Conservation (phyloP, 306 rosid genomes). For the Begonia loranthoides region DNA sequence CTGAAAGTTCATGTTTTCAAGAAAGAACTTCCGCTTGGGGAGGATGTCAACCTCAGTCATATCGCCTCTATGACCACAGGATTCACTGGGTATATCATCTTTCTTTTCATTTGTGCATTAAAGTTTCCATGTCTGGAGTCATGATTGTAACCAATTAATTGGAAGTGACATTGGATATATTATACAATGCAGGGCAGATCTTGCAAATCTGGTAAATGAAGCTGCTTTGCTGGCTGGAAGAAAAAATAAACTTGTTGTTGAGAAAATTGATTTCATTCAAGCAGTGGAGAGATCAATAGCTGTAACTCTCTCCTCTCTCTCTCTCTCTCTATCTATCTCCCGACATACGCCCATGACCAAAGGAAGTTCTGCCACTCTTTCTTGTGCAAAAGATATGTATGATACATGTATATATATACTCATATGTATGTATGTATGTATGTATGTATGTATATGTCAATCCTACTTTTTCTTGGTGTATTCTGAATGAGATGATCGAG, state of each 20-base stretch:
- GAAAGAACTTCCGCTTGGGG: slow-evolving; percentile 86
- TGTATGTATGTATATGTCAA: too few relatives aligned
- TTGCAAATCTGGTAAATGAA: slow-evolving; percentile 93
- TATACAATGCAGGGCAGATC: slow-evolving; percentile 65
- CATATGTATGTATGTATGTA: too few relatives aligned
- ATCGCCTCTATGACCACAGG: slow-evolving; percentile 98
- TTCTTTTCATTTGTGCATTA: slow-evolving; percentile 8
- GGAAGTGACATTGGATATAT: background rate
- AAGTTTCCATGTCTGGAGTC: background rate
- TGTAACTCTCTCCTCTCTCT: slow-evolving; percentile 39
- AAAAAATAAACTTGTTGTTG: slow-evolving; percentile 67
- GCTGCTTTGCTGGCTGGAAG: slow-evolving; percentile 96
- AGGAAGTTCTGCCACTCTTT: too few relatives aligned
- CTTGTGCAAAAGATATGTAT: too few relatives aligned
- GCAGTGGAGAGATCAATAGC: slow-evolving; percentile 96
- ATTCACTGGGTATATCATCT: slow-evolving; percentile 67
- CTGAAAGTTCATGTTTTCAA: slow-evolving; percentile 70
- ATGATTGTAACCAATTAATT: background rate
- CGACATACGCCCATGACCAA: background rate
- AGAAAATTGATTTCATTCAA: slow-evolving; percentile 70
- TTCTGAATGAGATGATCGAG: too few relatives aligned
- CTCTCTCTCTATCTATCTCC: slow-evolving; percentile 11
- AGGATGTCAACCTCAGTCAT: slow-evolving; percentile 49
- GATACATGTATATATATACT: too few relatives aligned
- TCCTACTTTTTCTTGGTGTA: too few relatives aligned